Conservation (phyloP, 2,329 filamentous ascomycete genomes). For the Beauveria sp. region DNA sequence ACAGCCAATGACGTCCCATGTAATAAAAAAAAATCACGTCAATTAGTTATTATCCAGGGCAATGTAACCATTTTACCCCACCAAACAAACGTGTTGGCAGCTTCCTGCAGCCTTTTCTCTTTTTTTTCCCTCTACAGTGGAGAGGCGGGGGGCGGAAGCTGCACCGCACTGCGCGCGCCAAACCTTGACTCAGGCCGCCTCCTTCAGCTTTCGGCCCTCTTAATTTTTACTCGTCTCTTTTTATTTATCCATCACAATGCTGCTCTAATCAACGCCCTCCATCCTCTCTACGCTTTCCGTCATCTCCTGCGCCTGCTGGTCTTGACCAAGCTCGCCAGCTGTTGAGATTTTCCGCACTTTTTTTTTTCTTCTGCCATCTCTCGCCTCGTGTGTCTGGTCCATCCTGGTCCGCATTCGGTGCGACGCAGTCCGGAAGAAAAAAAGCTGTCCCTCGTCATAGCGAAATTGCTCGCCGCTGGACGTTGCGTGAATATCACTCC, state of each 20-base stretch:
- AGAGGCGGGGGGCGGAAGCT: not conserved
- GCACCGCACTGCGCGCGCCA: not conserved
- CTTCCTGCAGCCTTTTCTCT: not conserved
- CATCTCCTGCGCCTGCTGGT: slow-evolving; percentile 6
- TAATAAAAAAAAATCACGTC: not conserved
- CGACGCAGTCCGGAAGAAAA: slow-evolving; percentile 4
- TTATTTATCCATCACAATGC: slow-evolving; percentile 10
- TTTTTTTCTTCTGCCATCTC: not conserved
- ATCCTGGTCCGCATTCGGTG: slow-evolving; percentile 7
- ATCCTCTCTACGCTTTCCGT: not conserved
- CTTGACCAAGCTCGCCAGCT: slow-evolving; percentile 4
- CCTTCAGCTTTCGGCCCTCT: not conserved
- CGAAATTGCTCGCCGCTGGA: not conserved
- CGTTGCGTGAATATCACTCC: not conserved
- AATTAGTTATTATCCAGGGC: not conserved
- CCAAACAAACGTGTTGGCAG: not conserved
- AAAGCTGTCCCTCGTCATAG: slow-evolving; percentile 11
- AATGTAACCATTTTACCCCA: not conserved
- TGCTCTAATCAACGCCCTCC: slow-evolving; percentile 1
- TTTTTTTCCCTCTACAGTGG: not conserved
- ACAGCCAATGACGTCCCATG: not conserved
- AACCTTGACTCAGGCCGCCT: slow-evolving; percentile 7
- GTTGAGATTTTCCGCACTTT: not conserved
- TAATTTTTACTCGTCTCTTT: not conserved
- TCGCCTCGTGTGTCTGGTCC: not conserved